Percentiles rank a stretch among this genome's conserved stretches.
Evolutionary conservation across 192 early-diverging fungal genomes (phyloP).

Genomic region (Backusella circina): DNA sequence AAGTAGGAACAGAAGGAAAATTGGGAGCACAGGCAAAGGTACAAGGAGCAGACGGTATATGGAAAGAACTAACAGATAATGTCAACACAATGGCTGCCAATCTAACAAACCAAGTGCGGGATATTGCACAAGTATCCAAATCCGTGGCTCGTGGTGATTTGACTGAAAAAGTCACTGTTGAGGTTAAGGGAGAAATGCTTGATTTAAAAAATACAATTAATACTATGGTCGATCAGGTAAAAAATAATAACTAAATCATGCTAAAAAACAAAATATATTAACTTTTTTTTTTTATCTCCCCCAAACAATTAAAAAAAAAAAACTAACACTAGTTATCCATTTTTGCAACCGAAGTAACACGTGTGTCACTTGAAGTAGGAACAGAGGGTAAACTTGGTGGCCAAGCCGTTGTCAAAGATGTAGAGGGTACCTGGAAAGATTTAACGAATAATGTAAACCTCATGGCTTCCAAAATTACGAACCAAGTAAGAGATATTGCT

Average conservation of each 20-base stretch:
- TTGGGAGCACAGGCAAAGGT: constrained; percentile 62
- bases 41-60: constrained; percentile 39
- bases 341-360: constrained; percentile 57
- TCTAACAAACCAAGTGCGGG: constrained; percentile 55
- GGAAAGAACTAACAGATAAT: constrained; percentile 50
- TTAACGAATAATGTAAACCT: constrained; percentile 58
- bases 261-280: not conserved
- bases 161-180: constrained; percentile 55
- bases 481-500: constrained; percentile 57
- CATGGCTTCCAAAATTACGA: constrained; percentile 57
- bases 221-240: constrained; percentile 57
- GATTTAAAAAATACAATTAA: constrained; percentile 57
- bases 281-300: not conserved
- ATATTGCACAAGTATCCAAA: constrained; percentile 62
- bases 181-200: constrained; percentile 57
- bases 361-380: constrained; percentile 54
- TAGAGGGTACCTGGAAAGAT: constrained; percentile 54
- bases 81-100: constrained; percentile 60
- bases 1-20: constrained; percentile 67
- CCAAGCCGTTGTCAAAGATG: constrained; percentile 53
- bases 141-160: constrained; percentile 57
- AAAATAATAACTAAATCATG: not conserved
- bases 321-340: constrained; percentile 19
- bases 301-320: not conserved
- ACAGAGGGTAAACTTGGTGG: constrained; percentile 56